phyloP scores from a whole-genome alignment of 1,284 basidiomycete genomes.

The Boletus mariae region DNA sequence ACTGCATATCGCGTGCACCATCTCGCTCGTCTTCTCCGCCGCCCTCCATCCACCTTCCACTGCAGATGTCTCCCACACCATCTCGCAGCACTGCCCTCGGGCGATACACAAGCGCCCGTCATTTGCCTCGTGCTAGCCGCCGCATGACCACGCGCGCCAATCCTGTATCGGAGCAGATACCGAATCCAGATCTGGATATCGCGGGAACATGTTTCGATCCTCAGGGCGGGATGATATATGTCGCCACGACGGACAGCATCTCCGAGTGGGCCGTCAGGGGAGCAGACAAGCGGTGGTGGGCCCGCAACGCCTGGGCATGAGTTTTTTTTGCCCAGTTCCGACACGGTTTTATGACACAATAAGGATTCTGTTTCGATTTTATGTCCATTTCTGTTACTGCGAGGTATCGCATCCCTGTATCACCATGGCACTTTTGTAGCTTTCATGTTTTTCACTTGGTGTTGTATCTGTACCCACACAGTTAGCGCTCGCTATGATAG shows the following conservation, averaged over 20 bases:
- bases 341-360: background rate
- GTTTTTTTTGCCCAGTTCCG: background rate
- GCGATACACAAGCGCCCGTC: conserved; percentile 20
- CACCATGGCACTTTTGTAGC: conserved; percentile 19
- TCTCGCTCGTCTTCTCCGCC: conserved; percentile 45
- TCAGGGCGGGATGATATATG: conserved; percentile 61
- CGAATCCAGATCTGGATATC: conserved; percentile 52
- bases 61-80: conserved; percentile 22
- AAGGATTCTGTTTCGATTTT: conserved; percentile 11
- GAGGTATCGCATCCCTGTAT: conserved; percentile 23
- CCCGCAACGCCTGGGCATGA: conserved; percentile 34
- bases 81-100: conserved; percentile 16
- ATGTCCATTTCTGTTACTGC: conserved; percentile 2
- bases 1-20: conserved; percentile 44
- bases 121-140: conserved; percentile 17
- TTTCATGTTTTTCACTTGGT: conserved; percentile 2
- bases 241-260: conserved; percentile 57
- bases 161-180: conserved; percentile 11
- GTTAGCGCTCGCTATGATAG: background rate
- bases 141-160: conserved; percentile 16
- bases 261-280: conserved; percentile 64
- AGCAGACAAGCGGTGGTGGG: conserved; percentile 62
- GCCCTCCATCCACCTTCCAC: conserved; percentile 31
- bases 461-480: conserved; percentile 12
- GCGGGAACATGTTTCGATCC: conserved; percentile 77